Conservation (phyloP, 495 filamentous ascomycete species). For the Aspergillus incahuasiensis region DNA sequence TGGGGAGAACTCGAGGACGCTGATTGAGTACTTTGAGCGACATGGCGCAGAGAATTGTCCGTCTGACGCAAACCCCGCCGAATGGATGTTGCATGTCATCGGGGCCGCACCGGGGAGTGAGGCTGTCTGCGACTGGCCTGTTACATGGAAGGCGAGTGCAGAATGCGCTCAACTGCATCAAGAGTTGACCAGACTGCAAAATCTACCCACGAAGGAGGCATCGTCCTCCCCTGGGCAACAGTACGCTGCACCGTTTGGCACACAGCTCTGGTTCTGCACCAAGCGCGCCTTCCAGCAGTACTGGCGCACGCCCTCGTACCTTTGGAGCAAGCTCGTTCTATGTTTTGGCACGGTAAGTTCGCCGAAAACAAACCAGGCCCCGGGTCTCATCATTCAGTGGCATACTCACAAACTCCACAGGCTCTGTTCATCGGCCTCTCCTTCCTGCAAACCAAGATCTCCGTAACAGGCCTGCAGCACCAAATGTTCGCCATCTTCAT, state of each 20-base stretch:
- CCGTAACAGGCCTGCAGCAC: slow-evolving; percentile 77
- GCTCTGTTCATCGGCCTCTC: slow-evolving; percentile 86
- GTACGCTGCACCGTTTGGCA: slow-evolving; percentile 51
- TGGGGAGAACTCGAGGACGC: slow-evolving; percentile 64
- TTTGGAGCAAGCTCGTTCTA: slow-evolving; percentile 54
- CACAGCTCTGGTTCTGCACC: slow-evolving; percentile 44
- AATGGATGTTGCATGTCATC: slow-evolving; percentile 95
- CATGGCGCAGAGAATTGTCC: slow-evolving; percentile 66
- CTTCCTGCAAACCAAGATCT: slow-evolving; percentile 71
- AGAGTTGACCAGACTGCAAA: no score
- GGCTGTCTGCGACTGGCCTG: slow-evolving; percentile 67
- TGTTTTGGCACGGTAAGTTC: slow-evolving; percentile 31
- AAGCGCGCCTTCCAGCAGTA: slow-evolving; percentile 52
- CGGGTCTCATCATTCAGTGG: no score
- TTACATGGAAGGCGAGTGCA: slow-evolving; percentile 13
- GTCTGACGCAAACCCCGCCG: slow-evolving; percentile 72
- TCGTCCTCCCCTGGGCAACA: slow-evolving; percentile 28
- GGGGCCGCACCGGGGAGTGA: slow-evolving; percentile 77
- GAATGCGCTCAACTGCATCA: no score
- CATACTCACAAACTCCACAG: no score
- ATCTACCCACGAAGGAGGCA: slow-evolving; percentile 12
- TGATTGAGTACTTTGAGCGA: slow-evolving; percentile 73
- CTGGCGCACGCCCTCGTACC: slow-evolving; percentile 57
- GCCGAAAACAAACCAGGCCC: no score
- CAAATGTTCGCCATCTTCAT: slow-evolving; percentile 91